A percentile compares a stretch with the other conserved stretches of the same genome.
phyloP scores from a whole-genome alignment of 495 filamentous ascomycete genomes.

The Aspergillus baeticus region DNA sequence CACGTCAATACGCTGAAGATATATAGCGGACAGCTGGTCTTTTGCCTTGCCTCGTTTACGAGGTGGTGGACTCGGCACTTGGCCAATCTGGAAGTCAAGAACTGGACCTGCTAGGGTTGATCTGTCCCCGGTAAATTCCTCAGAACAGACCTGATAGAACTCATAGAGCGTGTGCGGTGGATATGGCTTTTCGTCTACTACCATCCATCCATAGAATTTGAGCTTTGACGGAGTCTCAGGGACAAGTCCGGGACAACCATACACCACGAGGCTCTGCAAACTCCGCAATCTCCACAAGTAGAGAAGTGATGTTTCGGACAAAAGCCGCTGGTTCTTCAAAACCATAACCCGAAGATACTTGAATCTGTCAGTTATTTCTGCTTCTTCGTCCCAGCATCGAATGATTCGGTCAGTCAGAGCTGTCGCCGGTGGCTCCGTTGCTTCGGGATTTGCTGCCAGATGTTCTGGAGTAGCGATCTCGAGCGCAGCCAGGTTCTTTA shows the following conservation, averaged over 20 bases:
- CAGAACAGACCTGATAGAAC: constrained; percentile 16
- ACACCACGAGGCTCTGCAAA: constrained; percentile 27
- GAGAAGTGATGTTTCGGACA: constrained; percentile 24
- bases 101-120: constrained; percentile 11
- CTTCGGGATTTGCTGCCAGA: neutral
- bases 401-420: constrained; percentile 38
- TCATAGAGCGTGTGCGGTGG: constrained; percentile 16
- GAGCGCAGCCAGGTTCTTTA: constrained; percentile 39
- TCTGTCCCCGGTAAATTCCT: neutral
- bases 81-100: constrained; percentile 26
- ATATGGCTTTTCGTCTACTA: neutral
- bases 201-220: constrained; percentile 7
- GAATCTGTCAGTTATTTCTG: constrained; percentile 24
- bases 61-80: neutral
- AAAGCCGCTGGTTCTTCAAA: constrained; percentile 24
- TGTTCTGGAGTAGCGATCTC: constrained; percentile 26
- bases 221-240: neutral
- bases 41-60: neutral
- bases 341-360: constrained; percentile 37
- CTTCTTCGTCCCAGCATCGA: constrained; percentile 38
- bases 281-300: constrained; percentile 31
- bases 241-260: constrained; percentile 22
- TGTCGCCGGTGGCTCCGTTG: neutral
- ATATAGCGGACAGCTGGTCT: constrained; percentile 2
- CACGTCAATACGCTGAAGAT: constrained; percentile 13